Conservation (phyloP, 1,284 basidiomycete genomes). For the Rhodotorula sp. region DNA sequence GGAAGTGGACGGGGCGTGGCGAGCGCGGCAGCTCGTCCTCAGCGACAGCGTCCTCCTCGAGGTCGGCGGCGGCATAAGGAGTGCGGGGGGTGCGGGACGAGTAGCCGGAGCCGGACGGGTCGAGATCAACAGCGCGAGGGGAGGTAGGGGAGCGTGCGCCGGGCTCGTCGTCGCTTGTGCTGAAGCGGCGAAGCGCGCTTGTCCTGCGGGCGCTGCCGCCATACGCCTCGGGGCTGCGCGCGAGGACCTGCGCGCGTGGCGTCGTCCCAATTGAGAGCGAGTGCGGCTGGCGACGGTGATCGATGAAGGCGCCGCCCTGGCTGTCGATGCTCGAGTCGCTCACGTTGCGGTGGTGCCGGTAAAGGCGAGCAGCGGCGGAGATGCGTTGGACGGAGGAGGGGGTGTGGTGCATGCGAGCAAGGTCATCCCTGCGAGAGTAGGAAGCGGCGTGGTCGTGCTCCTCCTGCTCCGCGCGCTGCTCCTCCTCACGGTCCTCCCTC, state of each 20-base stretch:
- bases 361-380: constrained; percentile 40
- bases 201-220: constrained; percentile 17
- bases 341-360: constrained; percentile 45
- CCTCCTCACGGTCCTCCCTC: constrained; percentile 35
- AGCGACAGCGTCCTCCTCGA: constrained; percentile 34
- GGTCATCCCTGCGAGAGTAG: not conserved
- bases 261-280: constrained; percentile 35
- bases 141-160: constrained; percentile 18
- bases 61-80: constrained; percentile 17
- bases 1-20: constrained; percentile 27
- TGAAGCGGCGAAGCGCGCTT: constrained; percentile 24
- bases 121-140: constrained; percentile 16
- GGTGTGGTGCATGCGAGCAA: constrained; percentile 13
- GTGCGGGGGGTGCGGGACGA: constrained; percentile 11
- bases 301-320: constrained; percentile 47
- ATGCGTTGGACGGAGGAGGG: constrained; percentile 13
- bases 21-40: constrained; percentile 23
- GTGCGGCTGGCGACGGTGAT: constrained; percentile 44
- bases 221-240: constrained; percentile 19
- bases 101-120: constrained; percentile 2
- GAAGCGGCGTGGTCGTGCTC: not conserved
- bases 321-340: constrained; percentile 47
- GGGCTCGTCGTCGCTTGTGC: constrained; percentile 17
- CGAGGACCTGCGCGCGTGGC: constrained; percentile 9
- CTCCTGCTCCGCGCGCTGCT: constrained; percentile 19